These are phyloP conservation scores for Paraleonurus japonicus DNA, from an alignment of 257 asterid species.

Conservation along the genomic window DNA sequence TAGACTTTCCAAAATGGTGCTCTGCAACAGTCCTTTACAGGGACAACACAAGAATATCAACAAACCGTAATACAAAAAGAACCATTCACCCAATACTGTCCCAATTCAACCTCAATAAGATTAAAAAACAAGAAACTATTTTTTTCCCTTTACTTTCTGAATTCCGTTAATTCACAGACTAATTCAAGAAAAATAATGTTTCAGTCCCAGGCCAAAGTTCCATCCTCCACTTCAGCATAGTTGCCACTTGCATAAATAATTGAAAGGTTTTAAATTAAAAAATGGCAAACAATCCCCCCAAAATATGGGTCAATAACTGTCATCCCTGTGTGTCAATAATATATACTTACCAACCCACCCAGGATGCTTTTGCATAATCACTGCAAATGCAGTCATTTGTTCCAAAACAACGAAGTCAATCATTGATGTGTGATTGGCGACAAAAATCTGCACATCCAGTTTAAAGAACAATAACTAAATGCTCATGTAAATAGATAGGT, in stretches of 20 bases:
- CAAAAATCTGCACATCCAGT: conserved; percentile 73
- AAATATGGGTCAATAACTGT: conserved; percentile 10
- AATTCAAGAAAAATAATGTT: conserved; percentile 1
- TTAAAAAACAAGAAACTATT: neutral
- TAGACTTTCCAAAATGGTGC: conserved; percentile 92
- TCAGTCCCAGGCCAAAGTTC: neutral
- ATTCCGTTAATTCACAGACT: conserved; percentile 4
- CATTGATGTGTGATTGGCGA: conserved; percentile 99
- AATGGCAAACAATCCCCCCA: neutral
- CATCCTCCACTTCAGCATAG: conserved; percentile 13
- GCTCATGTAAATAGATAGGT: neutral
- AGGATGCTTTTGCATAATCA: conserved; percentile 99
- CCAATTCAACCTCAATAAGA: conserved; percentile 17
- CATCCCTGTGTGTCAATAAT: neutral
- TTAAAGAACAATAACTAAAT: neutral
- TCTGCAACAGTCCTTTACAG: conserved; percentile 74
- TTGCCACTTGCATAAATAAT: neutral
- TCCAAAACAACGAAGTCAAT: conserved; percentile 93
- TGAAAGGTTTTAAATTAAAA: neutral
- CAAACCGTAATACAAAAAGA: conserved; percentile 1
- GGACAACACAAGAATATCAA: conserved; percentile 24
- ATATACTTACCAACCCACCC: conserved; percentile 97
- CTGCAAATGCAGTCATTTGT: conserved; percentile 99
- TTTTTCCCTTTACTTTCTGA: neutral
- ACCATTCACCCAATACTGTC: conserved; percentile 5